Conservation (phyloP, 2,329 filamentous ascomycete genomes). For the Ophiosphaerella herpotricha region DNA sequence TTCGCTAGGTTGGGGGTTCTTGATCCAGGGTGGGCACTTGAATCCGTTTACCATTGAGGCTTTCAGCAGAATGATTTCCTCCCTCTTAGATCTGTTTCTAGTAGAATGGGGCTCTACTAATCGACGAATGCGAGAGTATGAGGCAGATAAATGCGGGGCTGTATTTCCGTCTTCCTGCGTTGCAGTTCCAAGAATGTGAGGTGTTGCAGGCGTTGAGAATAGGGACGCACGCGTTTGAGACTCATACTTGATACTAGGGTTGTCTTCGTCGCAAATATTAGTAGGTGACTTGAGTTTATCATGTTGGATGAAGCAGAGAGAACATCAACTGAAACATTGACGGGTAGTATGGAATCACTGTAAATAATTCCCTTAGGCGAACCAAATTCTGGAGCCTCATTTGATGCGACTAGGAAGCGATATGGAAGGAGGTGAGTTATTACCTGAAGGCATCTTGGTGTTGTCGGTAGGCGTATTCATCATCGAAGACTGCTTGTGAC, state of each 20-base stretch:
- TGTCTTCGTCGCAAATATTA: slow-evolving; percentile 19
- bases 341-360: slow-evolving; percentile 5
- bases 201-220: no score
- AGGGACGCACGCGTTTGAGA: background rate
- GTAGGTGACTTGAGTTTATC: slow-evolving; percentile 7
- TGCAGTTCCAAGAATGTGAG: background rate
- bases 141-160: slow-evolving; percentile 8
- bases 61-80: slow-evolving; percentile 76
- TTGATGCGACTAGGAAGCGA: background rate
- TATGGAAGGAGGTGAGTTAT: slow-evolving; percentile 13
- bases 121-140: slow-evolving; percentile 35
- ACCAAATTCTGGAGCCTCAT: background rate
- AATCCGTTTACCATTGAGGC: slow-evolving; percentile 81
- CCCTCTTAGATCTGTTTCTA: slow-evolving; percentile 67
- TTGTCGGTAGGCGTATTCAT: slow-evolving; percentile 3
- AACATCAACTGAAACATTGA: slow-evolving; percentile 9
- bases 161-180: background rate
- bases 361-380: background rate
- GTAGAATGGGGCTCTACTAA: slow-evolving; percentile 57
- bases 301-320: background rate
- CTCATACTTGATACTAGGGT: background rate
- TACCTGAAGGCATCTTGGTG: slow-evolving; percentile 19
- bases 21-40: slow-evolving; percentile 81
- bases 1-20: slow-evolving; percentile 63
- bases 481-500: slow-evolving; percentile 10